Base-by-base conservation (phyloP, 805 yeast species). In the Maudiozyma pseudohumilis region DNA sequence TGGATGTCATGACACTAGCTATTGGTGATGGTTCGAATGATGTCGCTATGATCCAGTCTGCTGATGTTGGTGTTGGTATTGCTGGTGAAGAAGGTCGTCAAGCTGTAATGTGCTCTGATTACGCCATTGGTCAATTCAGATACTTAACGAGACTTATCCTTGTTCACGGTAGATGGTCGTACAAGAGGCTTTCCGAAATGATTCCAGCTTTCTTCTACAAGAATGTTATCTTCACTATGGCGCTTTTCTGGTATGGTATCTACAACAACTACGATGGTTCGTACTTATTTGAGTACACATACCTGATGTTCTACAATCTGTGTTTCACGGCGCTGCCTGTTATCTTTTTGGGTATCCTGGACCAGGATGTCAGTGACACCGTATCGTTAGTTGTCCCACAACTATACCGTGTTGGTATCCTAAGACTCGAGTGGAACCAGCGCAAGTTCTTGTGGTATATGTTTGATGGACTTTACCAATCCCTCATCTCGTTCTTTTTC, bases 61-160 rank as follows among this genome's bases (percentile, higher is more conserved):
- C 94, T 1, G 79, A 83, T 60, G 80, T 83, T 32, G 94, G 94
- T 52, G 82, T 83, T 39, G 94, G 94, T 63, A 83, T 83, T 54
- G 88, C 88, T 3, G 94, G 94, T 62, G 92, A 83, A 64, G 94
- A 83, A 65, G 94, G 94, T 53, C 66, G 92, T 43, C 92, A 82
- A 60, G 92, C 92, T 15, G 92, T 74, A 5, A 83, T 83, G 94
- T 78, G 87, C 19, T 78, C 89, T 1, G 94, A 83, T 63, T 83
- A 80, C 60, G 94, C 89, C 16, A 63, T 83, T 52, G 92, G 89
- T 18, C 94, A 83, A 56, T 83, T 83, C 59, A 70, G 92, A 52
- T 83, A 69, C 50, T 59, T 83, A 43, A 67, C 80, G 0, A 70
- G 83, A 47, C 63, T 83, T 43, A 60, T 83, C 8, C 59, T 83